Percentiles rank a stretch among this genome's conserved stretches.
Conservation (phyloP, 176 grass and related monocot genomes). For the Lolium multiflorum region DNA sequence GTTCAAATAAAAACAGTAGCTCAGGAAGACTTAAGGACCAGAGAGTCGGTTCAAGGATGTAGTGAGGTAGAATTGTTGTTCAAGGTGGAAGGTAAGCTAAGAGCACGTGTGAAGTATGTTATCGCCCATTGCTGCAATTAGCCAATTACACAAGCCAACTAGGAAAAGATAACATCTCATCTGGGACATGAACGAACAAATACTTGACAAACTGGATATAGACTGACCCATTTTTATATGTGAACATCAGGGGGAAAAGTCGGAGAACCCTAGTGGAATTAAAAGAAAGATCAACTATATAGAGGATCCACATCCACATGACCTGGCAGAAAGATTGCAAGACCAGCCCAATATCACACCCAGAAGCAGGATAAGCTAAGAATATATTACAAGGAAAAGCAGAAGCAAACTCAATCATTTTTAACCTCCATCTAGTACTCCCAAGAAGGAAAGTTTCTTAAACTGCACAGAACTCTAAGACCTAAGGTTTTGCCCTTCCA, state of each 20-base stretch:
- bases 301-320: slow-evolving; percentile 6
- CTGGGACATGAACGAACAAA: neutral
- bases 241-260: neutral
- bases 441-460: neutral
- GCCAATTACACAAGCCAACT: slow-evolving; percentile 12
- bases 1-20: neutral
- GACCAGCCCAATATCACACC: neutral
- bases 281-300: neutral
- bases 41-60: neutral
- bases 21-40: neutral
- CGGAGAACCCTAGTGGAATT: slow-evolving; percentile 10
- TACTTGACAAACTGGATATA: slow-evolving; percentile 18
- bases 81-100: slow-evolving; percentile 25
- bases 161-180: neutral
- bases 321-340: slow-evolving; percentile 10
- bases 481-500: slow-evolving; percentile 17
- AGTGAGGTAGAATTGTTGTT: neutral
- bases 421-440: slow-evolving; percentile 20
- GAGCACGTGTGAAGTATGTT: slow-evolving; percentile 3
- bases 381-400: neutral
- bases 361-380: slow-evolving; percentile 16
- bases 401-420: slow-evolving; percentile 15
- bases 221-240: neutral
- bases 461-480: slow-evolving; percentile 11
- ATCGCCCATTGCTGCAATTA: neutral